These are phyloP conservation scores for Ammopiptanthus mongolicus DNA, from an alignment of 306 rosid species.

Conservation along the genomic window DNA sequence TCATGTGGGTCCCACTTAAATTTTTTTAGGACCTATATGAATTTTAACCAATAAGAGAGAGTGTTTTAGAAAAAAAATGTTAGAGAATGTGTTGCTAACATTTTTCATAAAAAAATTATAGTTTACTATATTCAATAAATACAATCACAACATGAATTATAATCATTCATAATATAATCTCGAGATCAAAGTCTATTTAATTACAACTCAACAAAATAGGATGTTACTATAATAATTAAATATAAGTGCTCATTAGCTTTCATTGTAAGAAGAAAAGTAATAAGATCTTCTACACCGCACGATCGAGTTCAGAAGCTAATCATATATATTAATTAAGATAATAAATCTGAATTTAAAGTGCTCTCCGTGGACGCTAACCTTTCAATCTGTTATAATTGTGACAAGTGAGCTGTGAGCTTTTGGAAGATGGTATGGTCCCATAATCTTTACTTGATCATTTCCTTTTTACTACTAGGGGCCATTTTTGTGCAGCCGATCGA, in stretches of 20 bases:
- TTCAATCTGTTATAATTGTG: not conserved
- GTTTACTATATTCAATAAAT: too few species aligned
- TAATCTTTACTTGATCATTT: not conserved
- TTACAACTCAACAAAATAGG: too few species aligned
- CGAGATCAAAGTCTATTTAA: too few species aligned
- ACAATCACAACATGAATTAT: too few species aligned
- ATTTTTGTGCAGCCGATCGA: conserved; percentile 27
- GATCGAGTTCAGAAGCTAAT: not conserved
- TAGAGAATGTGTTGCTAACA: too few species aligned
- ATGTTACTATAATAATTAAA: too few species aligned
- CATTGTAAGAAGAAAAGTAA: not conserved
- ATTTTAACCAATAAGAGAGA: too few species aligned
- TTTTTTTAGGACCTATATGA: too few species aligned
- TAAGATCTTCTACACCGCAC: not conserved
- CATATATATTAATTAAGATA: not conserved
- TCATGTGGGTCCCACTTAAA: too few species aligned
- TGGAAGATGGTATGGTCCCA: conserved; percentile 13
- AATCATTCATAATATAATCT: too few species aligned
- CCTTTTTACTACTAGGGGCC: not conserved
- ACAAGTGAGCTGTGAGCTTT: conserved; percentile 13
- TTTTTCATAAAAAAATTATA: too few species aligned
- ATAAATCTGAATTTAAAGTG: not conserved
- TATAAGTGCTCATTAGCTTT: not conserved
- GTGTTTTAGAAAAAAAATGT: too few species aligned
- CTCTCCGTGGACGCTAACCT: not conserved